These are phyloP conservation scores for Colletotrichum sp. DNA, from an alignment of 2,329 filamentous ascomycete genomes.

Conservation along the genomic window DNA sequence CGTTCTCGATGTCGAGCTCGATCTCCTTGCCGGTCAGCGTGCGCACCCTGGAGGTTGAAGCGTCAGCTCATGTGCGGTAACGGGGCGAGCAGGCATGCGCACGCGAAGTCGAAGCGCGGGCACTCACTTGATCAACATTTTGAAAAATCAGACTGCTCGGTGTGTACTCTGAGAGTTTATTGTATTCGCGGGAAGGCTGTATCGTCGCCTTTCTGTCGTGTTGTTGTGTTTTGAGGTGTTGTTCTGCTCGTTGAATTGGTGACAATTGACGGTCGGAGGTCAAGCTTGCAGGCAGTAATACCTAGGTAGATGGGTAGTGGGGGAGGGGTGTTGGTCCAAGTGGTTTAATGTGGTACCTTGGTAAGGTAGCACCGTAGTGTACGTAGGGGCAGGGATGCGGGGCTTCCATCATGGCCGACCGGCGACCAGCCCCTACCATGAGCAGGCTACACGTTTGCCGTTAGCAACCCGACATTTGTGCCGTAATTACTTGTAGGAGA, in stretches of 20 bases:
- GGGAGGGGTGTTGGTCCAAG: conserved; percentile 11
- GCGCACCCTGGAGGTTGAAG: conserved; percentile 71
- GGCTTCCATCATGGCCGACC: neutral
- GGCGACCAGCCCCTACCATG: neutral
- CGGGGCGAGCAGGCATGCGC: neutral
- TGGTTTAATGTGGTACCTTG: neutral
- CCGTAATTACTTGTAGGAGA: neutral
- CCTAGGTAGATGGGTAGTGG: conserved; percentile 1
- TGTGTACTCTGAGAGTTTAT: neutral
- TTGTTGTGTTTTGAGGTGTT: neutral
- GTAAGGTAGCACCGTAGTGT: neutral
- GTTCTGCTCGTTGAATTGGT: neutral
- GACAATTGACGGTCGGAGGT: neutral
- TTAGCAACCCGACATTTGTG: neutral
- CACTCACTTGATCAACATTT: conserved; percentile 59
- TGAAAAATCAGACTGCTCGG: conserved; percentile 21
- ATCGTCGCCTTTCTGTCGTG: neutral
- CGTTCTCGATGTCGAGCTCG: conserved; percentile 93
- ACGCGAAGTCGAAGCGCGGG: neutral
- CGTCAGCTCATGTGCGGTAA: neutral
- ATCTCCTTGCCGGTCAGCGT: conserved; percentile 99
- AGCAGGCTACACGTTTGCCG: neutral
- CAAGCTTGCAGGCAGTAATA: neutral
- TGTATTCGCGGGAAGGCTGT: neutral
- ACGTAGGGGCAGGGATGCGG: neutral